Evolutionary conservation across 176 grass and related monocot genomes (phyloP).

Genomic region (Lolium rigidum): DNA sequence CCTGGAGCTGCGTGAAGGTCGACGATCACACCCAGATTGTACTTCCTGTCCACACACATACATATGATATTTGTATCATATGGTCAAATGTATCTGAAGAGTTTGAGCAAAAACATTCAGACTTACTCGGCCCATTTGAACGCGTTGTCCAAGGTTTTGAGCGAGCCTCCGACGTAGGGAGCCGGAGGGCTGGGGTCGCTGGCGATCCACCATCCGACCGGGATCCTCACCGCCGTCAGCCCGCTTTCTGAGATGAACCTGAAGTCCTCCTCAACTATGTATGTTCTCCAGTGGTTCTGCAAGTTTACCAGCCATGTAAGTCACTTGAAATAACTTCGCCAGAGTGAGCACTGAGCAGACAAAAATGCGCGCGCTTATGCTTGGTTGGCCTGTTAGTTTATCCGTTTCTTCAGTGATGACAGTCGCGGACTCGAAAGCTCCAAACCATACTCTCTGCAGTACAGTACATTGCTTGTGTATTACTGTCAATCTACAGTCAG

Average conservation of each 20-base stretch:
- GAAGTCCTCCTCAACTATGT: conserved; percentile 63
- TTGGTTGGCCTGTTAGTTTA: neutral
- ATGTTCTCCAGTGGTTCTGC: conserved; percentile 60
- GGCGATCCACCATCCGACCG: conserved; percentile 69
- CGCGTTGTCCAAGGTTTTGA: conserved; percentile 52
- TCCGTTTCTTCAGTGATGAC: neutral
- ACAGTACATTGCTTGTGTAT: neutral
- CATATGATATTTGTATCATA: too few relatives aligned
- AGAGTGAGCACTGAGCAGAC: too few relatives aligned
- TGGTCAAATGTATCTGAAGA: neutral
- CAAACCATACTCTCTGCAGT: neutral
- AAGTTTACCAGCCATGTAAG: neutral
- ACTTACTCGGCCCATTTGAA: conserved; percentile 67
- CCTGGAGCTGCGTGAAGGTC: conserved; percentile 55
- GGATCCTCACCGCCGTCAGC: conserved; percentile 55
- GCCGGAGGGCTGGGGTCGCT: conserved; percentile 55
- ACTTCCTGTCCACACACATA: conserved; percentile 27
- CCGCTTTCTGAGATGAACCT: conserved; percentile 40
- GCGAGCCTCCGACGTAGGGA: conserved; percentile 63
- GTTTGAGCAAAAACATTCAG: neutral
- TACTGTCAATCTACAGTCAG: neutral
- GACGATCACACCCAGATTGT: conserved; percentile 55
- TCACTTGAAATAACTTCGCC: neutral
- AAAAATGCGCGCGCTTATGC: neutral
- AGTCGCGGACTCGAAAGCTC: neutral